Evolutionary conservation across 192 early-diverging fungal species (phyloP), one percentile per base, ranked within the genome.

Genomic region (Backusella tarrabulga): DNA sequence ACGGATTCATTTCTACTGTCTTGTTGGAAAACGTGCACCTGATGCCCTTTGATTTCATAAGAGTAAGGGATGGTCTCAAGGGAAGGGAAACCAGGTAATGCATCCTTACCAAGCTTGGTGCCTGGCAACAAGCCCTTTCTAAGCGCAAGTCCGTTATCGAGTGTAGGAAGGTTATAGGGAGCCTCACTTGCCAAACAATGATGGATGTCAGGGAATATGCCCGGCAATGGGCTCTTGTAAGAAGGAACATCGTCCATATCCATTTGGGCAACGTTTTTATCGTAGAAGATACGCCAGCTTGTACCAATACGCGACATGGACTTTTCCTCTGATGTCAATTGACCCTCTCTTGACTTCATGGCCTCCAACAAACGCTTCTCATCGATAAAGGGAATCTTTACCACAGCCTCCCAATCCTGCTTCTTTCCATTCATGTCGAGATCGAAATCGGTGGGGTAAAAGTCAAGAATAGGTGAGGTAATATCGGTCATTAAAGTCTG

Each of bases 381-480:
- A 69, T 99, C 96, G 73, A 99, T 98, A 81, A 99, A 99, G 14
- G 97, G 94, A 67, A 99, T 93, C 67, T 95, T 90, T n/a, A 98
- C 96, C n/a, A 99, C 92, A 19, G 96, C 97, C 86, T 99, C 97
- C 97, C 97, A 99, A 4, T 92, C 91, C 84, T 95, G 93, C 80
- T 97, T 98, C 87, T 99, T 99, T 73, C 98, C 98, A 81, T 99
- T 99, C 88, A 98, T 86, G 77, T 99, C 98, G 15, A 95, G 85
- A 3, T 93, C 92, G 85, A 99, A 98, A 40, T 93, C 90, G 35
- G 81, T 85, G 36, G 98, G 98, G 87, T 95, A 99, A 82, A 99
- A 93, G 74, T 99, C 97, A 79, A 92, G 94, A 60, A 99, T 97
- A 4, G 95, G 94, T n/a, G 94, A 96, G 6, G 90, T 77, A 1